Evolutionary conservation across 2,329 filamentous ascomycete species (phyloP), one percentile per base, ranked within the genome.

Genomic region (Talaromyces sp.): DNA sequence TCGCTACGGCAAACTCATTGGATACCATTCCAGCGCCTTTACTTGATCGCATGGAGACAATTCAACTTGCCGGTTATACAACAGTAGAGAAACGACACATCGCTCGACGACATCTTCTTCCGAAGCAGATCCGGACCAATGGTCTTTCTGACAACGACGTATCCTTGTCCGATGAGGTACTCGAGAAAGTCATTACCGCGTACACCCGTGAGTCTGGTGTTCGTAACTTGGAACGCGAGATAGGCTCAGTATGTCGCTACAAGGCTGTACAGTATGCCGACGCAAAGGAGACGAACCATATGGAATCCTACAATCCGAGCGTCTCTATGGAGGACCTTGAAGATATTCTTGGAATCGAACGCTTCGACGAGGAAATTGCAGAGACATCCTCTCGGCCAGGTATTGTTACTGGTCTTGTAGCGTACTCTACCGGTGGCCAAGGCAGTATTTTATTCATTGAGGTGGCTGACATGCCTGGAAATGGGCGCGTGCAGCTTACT

Each of bases 391-490:
- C 75, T 84, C 86, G 93, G 19, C 94, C 95, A 1, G 95, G 95
- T 64, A 91, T 99, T 64, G 94, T 99, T 43, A 99, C 95, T 0
- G 95, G 95, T 14, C 88, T 99, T 37, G 95, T 99, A 16, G 95
- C 95, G 9, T 99, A 97, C 81, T 92, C 90, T 73, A 90, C 90
- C 3, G 94, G 95, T 59, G 93, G 93, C 57, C 94, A 97, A 76
- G 95, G 95, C 68, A 93, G 91, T 74, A 99, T 99, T 73, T 85
- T 99, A 64, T 99, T 99, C 83, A 99, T 99, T 72, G 95, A 99
- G 79, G 92, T 97, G 52, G 92, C 94, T 11, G 93, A 97, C 74
- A 98, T 98, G 93, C 95, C 95, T 0, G 95, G 95, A 50, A 89
- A 87, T 64, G 95, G 95, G 39, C 89, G 90, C 62, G 92, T 99